Base-by-base conservation (phyloP, 306 rosid genomes). In the Acacia acuminata region DNA sequence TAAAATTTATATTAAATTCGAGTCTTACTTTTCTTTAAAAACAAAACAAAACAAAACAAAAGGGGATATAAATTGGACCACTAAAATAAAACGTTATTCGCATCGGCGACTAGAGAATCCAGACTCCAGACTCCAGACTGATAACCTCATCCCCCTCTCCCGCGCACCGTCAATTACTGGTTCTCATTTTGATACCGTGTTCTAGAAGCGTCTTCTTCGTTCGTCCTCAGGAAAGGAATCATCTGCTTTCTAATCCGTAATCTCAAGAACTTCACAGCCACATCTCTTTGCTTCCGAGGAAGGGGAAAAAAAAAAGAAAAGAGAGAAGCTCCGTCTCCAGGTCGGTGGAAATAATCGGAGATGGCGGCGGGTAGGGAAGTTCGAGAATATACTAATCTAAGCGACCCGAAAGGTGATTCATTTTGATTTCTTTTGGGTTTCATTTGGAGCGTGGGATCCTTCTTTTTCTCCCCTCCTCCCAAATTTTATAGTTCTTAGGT, bases 301-400 rank as follows among this genome's bases (percentile, higher is more conserved):
- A 27, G 10, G n/a, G 66, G 10, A 2, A 43, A 12, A 47, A 12
- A 47, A 47, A 14, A 27, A 27, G 27, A 1, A 27, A 1, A 27
- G 27, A 43, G 8, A 67, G 45, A 79, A 81, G 51, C 53, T 68
- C 44, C 7, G 20, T n/a, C 58, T 71, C 34, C 19, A 70, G 77
- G n/a, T 82, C 60, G 48, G 72, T 22, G 27, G 12, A 51, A 76
- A 45, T 63, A 32, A 43, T 75, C 74, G 66, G 34, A 8, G 45
- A 96, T 96, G 99, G 94, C 99, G 96, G 92, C 99, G 3, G 99
- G 99, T 36, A 96, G 98, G 85, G 99, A 96, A 86, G 99, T 96
- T 86, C 97, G 99, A 38, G 99, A 96, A 80, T 96, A 96, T 90
- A 96, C 99, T 84, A 96, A 96, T 86, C 99, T 96, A 82, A 92